phyloP scores from a whole-genome alignment of 306 rosid genomes.

The Calophaca sinica region DNA sequence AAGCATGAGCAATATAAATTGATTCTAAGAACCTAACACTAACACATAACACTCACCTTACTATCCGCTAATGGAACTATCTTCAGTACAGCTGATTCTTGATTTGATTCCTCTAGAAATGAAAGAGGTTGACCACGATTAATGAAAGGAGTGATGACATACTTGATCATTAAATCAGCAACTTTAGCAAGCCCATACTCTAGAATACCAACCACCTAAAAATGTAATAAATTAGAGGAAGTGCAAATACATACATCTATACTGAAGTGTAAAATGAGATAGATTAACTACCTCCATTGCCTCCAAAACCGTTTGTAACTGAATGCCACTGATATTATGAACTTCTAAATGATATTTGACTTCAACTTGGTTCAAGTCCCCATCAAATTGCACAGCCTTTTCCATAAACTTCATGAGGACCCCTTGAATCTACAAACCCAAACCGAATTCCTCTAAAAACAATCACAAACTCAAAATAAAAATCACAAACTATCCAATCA shows the following conservation, averaged over 20 bases:
- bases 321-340: conserved; percentile 55
- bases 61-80: conserved; percentile 59
- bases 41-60: conserved; percentile 55
- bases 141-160: conserved; percentile 66
- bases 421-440: conserved; percentile 98
- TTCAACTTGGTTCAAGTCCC: conserved; percentile 56
- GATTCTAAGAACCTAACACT: neutral
- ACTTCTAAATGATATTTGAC: conserved; percentile 61
- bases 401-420: conserved; percentile 76
- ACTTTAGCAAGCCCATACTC: conserved; percentile 92
- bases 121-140: conserved; percentile 57
- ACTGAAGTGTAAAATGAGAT: conserved; percentile 27
- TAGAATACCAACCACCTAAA: conserved; percentile 79
- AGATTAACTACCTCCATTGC: conserved; percentile 79
- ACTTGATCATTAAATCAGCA: conserved; percentile 85
- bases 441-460: conserved; percentile 85
- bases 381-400: conserved; percentile 80
- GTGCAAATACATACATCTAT: conserved; percentile 6
- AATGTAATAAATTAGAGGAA: conserved; percentile 25
- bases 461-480: conserved; percentile 72
- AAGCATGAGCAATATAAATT: conserved; percentile 6
- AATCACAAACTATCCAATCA: conserved; percentile 51
- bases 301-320: conserved; percentile 71
- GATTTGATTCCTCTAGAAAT: conserved; percentile 65
- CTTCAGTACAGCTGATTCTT: conserved; percentile 63